Evolutionary conservation across 2,329 filamentous ascomycete species (phyloP).

Genomic region (Phaeomoniella chlamydospora): DNA sequence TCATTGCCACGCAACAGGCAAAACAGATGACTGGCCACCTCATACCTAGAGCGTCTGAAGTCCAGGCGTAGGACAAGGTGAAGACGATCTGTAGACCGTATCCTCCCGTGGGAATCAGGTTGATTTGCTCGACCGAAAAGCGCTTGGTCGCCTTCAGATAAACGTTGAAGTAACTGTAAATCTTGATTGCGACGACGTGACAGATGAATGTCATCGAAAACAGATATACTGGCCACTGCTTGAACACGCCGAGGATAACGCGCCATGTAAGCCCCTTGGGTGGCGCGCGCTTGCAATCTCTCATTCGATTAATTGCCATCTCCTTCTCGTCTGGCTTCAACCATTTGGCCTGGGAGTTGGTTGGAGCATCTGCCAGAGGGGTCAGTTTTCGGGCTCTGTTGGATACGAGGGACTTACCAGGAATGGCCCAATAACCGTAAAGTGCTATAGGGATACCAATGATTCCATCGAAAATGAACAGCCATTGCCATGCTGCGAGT

Average conservation of each 20-base stretch:
- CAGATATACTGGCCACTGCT: conserved; percentile 50
- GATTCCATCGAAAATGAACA: conserved; percentile 28
- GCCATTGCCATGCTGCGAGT: conserved; percentile 38
- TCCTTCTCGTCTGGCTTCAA: conserved; percentile 26
- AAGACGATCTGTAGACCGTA: conserved; percentile 40
- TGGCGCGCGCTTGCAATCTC: conserved; percentile 30
- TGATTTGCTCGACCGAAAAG: conserved; percentile 30
- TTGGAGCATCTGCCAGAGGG: conserved; percentile 33
- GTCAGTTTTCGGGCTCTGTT: no score
- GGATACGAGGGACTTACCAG: no score
- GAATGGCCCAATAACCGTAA: conserved; percentile 21
- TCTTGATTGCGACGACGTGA: conserved; percentile 39
- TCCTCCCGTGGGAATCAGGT: conserved; percentile 45
- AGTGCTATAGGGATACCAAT: conserved; percentile 39
- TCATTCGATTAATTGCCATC: conserved; percentile 34
- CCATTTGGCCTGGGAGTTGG: conserved; percentile 35
- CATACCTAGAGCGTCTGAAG: conserved; percentile 45
- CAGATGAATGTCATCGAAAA: conserved; percentile 48
- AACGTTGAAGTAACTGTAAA: conserved; percentile 10
- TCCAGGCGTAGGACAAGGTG: conserved; percentile 52
- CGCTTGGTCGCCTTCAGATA: conserved; percentile 23
- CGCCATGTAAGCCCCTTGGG: conserved; percentile 29
- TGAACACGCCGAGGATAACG: conserved; percentile 47
- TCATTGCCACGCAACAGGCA: conserved; percentile 27
- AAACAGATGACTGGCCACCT: conserved; percentile 53